Conservation (phyloP, 2,329 filamentous ascomycete species). For the Tothia fuscella region DNA sequence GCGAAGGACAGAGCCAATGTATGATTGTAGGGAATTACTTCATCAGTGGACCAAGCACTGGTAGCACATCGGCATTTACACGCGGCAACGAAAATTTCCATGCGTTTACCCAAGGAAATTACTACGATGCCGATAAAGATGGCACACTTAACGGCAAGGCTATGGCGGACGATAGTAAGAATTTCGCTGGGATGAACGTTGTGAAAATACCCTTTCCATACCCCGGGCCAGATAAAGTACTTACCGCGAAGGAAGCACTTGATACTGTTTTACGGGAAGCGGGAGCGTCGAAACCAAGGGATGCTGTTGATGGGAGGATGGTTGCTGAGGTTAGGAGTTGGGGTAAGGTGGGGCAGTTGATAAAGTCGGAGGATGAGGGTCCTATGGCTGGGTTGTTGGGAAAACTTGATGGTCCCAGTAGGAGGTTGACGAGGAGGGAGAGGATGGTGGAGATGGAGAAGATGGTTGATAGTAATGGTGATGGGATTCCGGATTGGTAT, state of each 20-base stretch:
- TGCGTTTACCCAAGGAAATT: slow-evolving; percentile 41
- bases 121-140: slow-evolving; percentile 38
- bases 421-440: background rate
- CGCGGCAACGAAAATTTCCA: slow-evolving; percentile 44
- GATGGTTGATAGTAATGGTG: slow-evolving; percentile 34
- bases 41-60: slow-evolving; percentile 41
- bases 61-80: slow-evolving; percentile 36
- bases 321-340: slow-evolving; percentile 34
- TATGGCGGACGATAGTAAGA: background rate
- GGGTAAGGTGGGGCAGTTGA: slow-evolving; percentile 33
- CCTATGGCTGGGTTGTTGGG: slow-evolving; percentile 7
- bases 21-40: slow-evolving; percentile 48
- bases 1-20: slow-evolving; percentile 33
- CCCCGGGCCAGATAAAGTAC: slow-evolving; percentile 29
- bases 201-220: slow-evolving; percentile 30
- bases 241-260: slow-evolving; percentile 30
- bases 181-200: slow-evolving; percentile 36
- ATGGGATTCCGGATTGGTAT: slow-evolving; percentile 40
- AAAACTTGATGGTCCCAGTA: background rate
- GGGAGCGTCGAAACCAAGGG: slow-evolving; percentile 34
- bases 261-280: slow-evolving; percentile 28
- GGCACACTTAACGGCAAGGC: slow-evolving; percentile 35
- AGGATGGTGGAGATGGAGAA: slow-evolving; percentile 11
- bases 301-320: slow-evolving; percentile 32
- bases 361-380: slow-evolving; percentile 31